phyloP scores from a whole-genome alignment of 2,329 filamentous ascomycete species.

The Chrysoporthe cubensis region DNA sequence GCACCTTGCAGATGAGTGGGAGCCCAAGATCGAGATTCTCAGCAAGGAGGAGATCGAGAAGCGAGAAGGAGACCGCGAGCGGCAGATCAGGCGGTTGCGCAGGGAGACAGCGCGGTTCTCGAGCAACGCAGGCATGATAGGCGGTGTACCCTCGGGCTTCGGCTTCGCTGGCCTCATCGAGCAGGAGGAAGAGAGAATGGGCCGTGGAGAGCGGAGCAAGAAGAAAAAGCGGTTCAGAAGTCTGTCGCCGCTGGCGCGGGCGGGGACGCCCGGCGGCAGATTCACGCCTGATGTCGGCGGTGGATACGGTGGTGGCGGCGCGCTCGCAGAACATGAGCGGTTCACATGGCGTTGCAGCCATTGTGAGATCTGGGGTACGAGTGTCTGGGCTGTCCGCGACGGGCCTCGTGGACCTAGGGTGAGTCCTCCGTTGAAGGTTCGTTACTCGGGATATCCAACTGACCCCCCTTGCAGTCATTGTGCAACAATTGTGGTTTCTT shows the following conservation, averaged over 20 bases:
- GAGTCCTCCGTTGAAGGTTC: slow-evolving; percentile 44
- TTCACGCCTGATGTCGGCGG: slow-evolving; percentile 81
- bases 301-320: slow-evolving; percentile 68
- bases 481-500: slow-evolving; percentile 92
- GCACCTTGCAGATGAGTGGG: slow-evolving; percentile 82
- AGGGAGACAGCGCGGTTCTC: slow-evolving; percentile 93
- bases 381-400: slow-evolving; percentile 94
- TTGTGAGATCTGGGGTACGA: slow-evolving; percentile 84
- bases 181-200: slow-evolving; percentile 80
- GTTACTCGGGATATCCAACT: slow-evolving; percentile 18
- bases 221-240: slow-evolving; percentile 93
- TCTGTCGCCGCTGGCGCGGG: slow-evolving; percentile 76
- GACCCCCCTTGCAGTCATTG: slow-evolving; percentile 62
- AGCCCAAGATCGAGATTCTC: slow-evolving; percentile 78
- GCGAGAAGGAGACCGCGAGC: slow-evolving; percentile 89
- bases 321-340: slow-evolving; percentile 77
- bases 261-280: slow-evolving; percentile 68
- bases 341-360: slow-evolving; percentile 85
- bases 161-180: slow-evolving; percentile 56
- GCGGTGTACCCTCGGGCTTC: slow-evolving; percentile 67
- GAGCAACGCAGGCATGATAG: slow-evolving; percentile 79
- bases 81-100: slow-evolving; percentile 83
- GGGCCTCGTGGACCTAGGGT: slow-evolving; percentile 84
- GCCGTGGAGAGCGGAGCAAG: slow-evolving; percentile 88
- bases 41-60: slow-evolving; percentile 98